These are phyloP conservation scores for Maudiozyma saulgeensis DNA, from an alignment of 805 yeast genomes.

Conservation along the genomic window DNA sequence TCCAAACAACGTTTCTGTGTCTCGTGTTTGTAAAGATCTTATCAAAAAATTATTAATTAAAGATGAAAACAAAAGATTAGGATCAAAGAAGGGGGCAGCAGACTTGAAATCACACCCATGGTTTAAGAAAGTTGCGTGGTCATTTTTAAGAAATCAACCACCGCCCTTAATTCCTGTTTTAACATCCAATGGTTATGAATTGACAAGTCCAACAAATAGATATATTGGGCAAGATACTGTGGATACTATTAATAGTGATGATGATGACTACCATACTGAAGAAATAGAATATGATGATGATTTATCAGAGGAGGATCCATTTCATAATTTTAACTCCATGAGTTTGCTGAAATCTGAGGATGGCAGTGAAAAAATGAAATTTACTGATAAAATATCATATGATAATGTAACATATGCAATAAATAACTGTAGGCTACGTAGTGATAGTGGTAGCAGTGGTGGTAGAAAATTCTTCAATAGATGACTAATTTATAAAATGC, in stretches of 20 bases:
- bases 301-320: constrained; percentile 54
- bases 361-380: constrained; percentile 43
- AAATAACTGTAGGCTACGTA: constrained; percentile 31
- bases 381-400: constrained; percentile 35
- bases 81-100: constrained; percentile 89
- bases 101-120: constrained; percentile 88
- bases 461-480: constrained; percentile 26
- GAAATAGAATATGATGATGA: constrained; percentile 28
- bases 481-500: not conserved
- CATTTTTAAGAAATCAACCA: constrained; percentile 77
- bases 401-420: constrained; percentile 35
- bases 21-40: constrained; percentile 69
- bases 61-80: constrained; percentile 81
- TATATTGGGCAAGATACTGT: not conserved
- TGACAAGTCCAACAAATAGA: constrained; percentile 26
- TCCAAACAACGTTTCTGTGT: constrained; percentile 55
- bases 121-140: constrained; percentile 92
- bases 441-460: constrained; percentile 15
- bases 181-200: constrained; percentile 43
- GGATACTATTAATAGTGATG: not conserved
- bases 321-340: constrained; percentile 75
- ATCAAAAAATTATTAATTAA: constrained; percentile 76
- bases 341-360: constrained; percentile 61
- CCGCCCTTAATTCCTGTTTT: constrained; percentile 94
- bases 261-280: constrained; percentile 10